A percentile compares a stretch with the other conserved stretches of the same genome.
Conservation (phyloP, 2,329 filamentous ascomycete genomes). For the Zymoseptoria ardabiliae region DNA sequence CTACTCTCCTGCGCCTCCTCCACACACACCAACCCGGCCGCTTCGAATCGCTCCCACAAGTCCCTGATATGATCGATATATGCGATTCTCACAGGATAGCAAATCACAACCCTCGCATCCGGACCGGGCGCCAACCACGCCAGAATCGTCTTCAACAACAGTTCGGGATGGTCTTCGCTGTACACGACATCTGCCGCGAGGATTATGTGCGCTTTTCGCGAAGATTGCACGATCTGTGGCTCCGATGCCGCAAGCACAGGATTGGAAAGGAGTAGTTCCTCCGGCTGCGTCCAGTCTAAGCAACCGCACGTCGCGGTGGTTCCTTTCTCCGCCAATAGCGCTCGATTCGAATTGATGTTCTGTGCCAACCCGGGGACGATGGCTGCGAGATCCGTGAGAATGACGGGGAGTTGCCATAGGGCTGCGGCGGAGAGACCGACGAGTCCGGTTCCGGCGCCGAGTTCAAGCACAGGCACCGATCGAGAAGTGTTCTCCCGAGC, state of each 20-base stretch:
- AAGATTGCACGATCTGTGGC: neutral
- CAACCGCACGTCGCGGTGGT: constrained; percentile 21
- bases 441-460: constrained; percentile 35
- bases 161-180: constrained; percentile 34
- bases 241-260: neutral
- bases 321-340: constrained; percentile 5
- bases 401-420: constrained; percentile 24
- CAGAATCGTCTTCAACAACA: constrained; percentile 31
- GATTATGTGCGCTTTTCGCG: constrained; percentile 30
- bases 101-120: constrained; percentile 31
- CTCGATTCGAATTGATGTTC: constrained; percentile 30
- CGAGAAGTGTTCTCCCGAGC: constrained; percentile 1
- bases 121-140: constrained; percentile 29
- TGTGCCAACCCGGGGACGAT: constrained; percentile 28
- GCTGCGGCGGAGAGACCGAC: constrained; percentile 31
- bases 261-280: constrained; percentile 13
- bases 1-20: constrained; percentile 28
- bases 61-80: constrained; percentile 39
- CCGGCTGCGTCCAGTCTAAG: constrained; percentile 34
- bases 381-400: constrained; percentile 31
- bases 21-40: constrained; percentile 31
- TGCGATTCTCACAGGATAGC: constrained; percentile 34
- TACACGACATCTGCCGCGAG: constrained; percentile 39
- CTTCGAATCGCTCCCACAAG: constrained; percentile 35
- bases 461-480: constrained; percentile 27